These are phyloP conservation scores for Penicillium sp. DNA, from an alignment of 2,329 filamentous ascomycete species.

Conservation along the genomic window DNA sequence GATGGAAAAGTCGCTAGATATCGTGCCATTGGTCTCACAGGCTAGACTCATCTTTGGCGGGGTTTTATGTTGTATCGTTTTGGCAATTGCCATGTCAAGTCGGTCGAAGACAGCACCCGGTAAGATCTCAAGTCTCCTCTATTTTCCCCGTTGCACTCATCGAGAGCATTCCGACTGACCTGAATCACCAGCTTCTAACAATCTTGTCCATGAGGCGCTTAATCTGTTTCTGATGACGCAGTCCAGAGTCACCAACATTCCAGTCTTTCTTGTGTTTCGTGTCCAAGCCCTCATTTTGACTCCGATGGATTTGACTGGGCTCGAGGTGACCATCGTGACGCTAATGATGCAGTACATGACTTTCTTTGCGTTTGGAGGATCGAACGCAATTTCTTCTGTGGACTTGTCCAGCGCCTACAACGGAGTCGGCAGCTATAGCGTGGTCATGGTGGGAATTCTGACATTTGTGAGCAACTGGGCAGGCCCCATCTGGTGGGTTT, in stretches of 20 bases:
- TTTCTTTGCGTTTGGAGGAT: constrained; percentile 89
- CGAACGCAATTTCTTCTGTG: constrained; percentile 93
- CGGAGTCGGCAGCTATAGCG: constrained; percentile 77
- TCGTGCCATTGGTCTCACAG: constrained; percentile 50
- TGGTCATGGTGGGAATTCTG: constrained; percentile 75
- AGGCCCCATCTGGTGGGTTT: constrained; percentile 83
- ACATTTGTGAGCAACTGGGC: constrained; percentile 92
- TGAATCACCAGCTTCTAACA: constrained; percentile 19
- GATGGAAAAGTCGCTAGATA: constrained; percentile 40
- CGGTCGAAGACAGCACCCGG: constrained; percentile 8
- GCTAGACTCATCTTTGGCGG: constrained; percentile 54
- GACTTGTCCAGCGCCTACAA: constrained; percentile 96
- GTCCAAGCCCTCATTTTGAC: constrained; percentile 58
- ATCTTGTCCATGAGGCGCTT: constrained; percentile 63
- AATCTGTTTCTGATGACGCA: constrained; percentile 84
- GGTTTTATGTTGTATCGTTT: constrained; percentile 36
- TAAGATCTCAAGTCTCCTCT: constrained; percentile 12
- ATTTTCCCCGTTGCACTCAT: neutral
- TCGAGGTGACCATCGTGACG: constrained; percentile 67
- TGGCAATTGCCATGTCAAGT: constrained; percentile 22
- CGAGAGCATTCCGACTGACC: neutral
- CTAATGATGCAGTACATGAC: constrained; percentile 77
- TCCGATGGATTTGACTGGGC: constrained; percentile 40
- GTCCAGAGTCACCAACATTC: constrained; percentile 80
- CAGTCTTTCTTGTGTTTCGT: constrained; percentile 76